These are phyloP conservation scores for Aspergillus ostianus DNA, from an alignment of 495 filamentous ascomycete species.

Conservation along the genomic window DNA sequence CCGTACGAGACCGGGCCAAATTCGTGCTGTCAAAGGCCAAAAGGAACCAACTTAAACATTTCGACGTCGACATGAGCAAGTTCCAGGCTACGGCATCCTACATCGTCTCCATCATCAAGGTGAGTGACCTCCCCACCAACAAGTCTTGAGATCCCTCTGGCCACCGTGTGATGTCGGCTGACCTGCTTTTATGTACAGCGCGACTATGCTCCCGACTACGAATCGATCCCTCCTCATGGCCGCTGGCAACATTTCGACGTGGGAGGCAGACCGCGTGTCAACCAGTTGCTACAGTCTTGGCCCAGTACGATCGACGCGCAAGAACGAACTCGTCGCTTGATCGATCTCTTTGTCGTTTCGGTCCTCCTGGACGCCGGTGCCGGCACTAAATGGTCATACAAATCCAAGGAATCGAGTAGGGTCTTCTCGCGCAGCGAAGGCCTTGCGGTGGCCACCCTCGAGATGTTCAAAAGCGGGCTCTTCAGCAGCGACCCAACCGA, in stretches of 20 bases:
- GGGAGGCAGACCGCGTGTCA: slow-evolving; percentile 63
- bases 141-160: neutral
- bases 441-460: slow-evolving; percentile 86
- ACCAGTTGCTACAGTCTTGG: slow-evolving; percentile 65
- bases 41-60: slow-evolving; percentile 78
- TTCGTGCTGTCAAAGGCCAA: slow-evolving; percentile 76
- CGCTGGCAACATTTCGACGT: slow-evolving; percentile 73
- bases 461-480: slow-evolving; percentile 96
- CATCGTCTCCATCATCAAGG: slow-evolving; percentile 96
- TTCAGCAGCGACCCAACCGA: slow-evolving; percentile 82
- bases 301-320: slow-evolving; percentile 58
- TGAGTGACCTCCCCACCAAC: slow-evolving; percentile 31
- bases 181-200: slow-evolving; percentile 51
- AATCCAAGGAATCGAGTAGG: slow-evolving; percentile 84
- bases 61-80: slow-evolving; percentile 86
- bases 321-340: slow-evolving; percentile 62
- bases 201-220: slow-evolving; percentile 85
- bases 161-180: slow-evolving; percentile 4
- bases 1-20: slow-evolving; percentile 76
- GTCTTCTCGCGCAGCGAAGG: slow-evolving; percentile 86
- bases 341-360: slow-evolving; percentile 67
- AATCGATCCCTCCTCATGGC: slow-evolving; percentile 71
- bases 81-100: slow-evolving; percentile 88
- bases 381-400: slow-evolving; percentile 73
- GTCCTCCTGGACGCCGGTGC: slow-evolving; percentile 69